Percentiles rank a stretch among this genome's conserved stretches.
Conservation (phyloP, 176 grass and related monocot species). For the Cocos nucifera region DNA sequence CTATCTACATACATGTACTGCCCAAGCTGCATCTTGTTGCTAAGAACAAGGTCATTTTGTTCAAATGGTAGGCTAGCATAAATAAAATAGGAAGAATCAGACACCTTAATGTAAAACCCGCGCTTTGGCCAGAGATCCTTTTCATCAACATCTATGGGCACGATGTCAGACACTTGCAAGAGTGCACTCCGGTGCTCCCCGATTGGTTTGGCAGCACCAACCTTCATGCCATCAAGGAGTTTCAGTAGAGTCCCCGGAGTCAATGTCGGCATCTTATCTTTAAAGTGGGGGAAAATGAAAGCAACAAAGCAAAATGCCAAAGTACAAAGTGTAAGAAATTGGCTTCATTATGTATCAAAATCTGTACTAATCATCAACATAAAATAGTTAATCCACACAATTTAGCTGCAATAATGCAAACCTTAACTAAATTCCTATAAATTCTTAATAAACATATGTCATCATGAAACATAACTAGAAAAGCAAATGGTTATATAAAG, state of each 20-base stretch:
- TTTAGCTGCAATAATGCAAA: too few relatives aligned
- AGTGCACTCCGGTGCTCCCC: conserved; percentile 66
- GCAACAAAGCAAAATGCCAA: too few relatives aligned
- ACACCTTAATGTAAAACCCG: conserved; percentile 90
- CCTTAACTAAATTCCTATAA: too few relatives aligned
- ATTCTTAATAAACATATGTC: too few relatives aligned
- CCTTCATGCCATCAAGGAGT: conserved; percentile 64
- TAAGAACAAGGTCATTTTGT: conserved; percentile 76
- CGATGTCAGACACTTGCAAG: conserved; percentile 83
- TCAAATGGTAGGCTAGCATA: conserved; percentile 59
- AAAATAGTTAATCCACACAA: too few relatives aligned
- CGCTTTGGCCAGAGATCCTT: conserved; percentile 73
- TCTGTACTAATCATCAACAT: too few relatives aligned
- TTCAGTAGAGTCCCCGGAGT: conserved; percentile 67
- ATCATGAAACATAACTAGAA: too few relatives aligned
- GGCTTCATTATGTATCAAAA: too few relatives aligned
- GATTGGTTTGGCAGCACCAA: conserved; percentile 34
- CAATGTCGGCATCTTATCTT: conserved; percentile 46
- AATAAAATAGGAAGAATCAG: conserved; percentile 67
- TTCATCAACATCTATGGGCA: conserved; percentile 78
- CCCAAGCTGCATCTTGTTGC: conserved; percentile 86
- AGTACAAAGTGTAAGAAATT: too few relatives aligned
- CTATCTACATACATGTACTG: conserved; percentile 77
- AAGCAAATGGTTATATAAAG: too few relatives aligned
- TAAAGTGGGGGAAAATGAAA: too few relatives aligned